Percentiles rank a stretch among this genome's conserved stretches.
Conservation (phyloP, 2,329 filamentous ascomycete species). For the Cercospora sp. region DNA sequence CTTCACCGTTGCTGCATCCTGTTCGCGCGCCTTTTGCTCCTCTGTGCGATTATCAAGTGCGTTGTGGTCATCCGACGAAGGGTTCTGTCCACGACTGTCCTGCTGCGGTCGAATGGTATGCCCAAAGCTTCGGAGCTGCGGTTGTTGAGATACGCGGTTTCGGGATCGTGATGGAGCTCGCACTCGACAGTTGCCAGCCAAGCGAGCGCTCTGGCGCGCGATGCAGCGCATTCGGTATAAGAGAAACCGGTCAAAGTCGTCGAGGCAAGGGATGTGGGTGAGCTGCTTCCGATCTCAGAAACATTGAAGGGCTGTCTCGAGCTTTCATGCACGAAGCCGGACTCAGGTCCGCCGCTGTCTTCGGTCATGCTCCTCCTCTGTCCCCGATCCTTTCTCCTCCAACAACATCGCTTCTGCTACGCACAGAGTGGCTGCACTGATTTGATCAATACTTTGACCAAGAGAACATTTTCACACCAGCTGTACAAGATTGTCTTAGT, state of each 20-base stretch:
- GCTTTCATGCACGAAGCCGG: not conserved
- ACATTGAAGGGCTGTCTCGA: not conserved
- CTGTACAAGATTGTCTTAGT: not conserved
- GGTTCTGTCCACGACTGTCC: slow-evolving; percentile 27
- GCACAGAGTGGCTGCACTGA: not conserved
- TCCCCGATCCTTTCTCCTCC: not conserved
- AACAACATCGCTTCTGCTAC: not conserved
- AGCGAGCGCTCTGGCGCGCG: slow-evolving; percentile 37
- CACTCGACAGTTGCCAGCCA: slow-evolving; percentile 30
- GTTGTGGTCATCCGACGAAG: slow-evolving; percentile 25
- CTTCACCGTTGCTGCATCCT: slow-evolving; percentile 14
- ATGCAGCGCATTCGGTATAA: slow-evolving; percentile 34
- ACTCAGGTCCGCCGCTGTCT: not conserved
- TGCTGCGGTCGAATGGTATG: slow-evolving; percentile 20
- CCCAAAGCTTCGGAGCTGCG: slow-evolving; percentile 27
- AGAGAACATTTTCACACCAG: not conserved
- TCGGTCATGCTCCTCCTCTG: not conserved
- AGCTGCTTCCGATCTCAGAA: not conserved
- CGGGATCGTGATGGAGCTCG: slow-evolving; percentile 26
- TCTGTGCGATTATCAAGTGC: slow-evolving; percentile 27
- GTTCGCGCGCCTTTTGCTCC: slow-evolving; percentile 23
- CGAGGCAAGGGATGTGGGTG: not conserved
- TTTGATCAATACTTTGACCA: not conserved
- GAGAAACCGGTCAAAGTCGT: not conserved
- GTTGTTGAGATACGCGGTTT: not conserved